Evolutionary conservation across 176 grass and related monocot species (phyloP), one percentile per base, ranked within the genome.

Genomic region (Aegilops speltoides): DNA sequence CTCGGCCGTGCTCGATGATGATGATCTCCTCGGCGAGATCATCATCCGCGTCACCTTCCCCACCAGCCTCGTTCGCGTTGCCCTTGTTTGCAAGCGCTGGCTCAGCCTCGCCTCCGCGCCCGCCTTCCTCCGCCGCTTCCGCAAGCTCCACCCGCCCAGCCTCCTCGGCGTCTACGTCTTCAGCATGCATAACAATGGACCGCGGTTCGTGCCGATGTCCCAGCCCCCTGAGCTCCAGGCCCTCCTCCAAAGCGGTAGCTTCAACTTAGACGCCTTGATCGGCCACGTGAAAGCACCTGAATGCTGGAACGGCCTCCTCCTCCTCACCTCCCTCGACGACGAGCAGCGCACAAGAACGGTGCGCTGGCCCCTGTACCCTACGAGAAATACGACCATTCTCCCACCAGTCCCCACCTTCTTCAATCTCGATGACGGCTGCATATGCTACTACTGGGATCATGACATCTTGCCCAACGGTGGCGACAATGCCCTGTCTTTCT

Each of bases 121-220:
- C 0, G 72, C 43, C 73, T 76, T 76, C 46, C 48, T 77, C 74
- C 74, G 74, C 26, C 26, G 48, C 74, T 77, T 77, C 74, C 48
- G 74, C 16, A 4, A 12, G 4, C 63, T 65, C 63, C 63, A 65
- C 63, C 63, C 63, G 5, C 63, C 63, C 12, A 25, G 12, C 25
- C 11, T 29, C 25, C 63, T 65, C 12, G 25, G 63, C 25, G 12
- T 65, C 24, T 64, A 64, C 24, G 24, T 26, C 24, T 3, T 11
- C 62, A 56, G 12, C 16, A 20, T 19, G 52, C 5, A 2, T 23
- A 64, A 62, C 24, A 10, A 10, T 13, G 11, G 2, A 24, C 61
- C 61, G 4, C 24, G 25, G 11, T 66, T 66, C 63, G 25, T 66
- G 63, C 26, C 63, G 63, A 10, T 66, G 25, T 12, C 63, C 31